Base-by-base conservation (phyloP, 2,329 filamentous ascomycete species). In the Curvularia eragrostidis region DNA sequence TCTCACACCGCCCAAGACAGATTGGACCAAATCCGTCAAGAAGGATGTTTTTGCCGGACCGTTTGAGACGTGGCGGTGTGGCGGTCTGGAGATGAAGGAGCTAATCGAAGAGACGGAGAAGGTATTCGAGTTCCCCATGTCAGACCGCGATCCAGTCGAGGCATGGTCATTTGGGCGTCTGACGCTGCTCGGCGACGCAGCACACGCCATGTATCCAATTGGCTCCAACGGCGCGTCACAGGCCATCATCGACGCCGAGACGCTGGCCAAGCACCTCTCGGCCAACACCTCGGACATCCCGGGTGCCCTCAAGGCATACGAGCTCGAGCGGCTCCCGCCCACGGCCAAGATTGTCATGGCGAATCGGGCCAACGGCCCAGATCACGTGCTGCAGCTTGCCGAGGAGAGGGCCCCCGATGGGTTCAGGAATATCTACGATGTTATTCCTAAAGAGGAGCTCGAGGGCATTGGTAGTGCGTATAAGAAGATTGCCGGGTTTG, bases 51-150 rank as follows among this genome's bases (percentile, higher is more conserved):
- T 82, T 58, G 74, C 71, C 3, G 72, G 70, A 0, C 74, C 75
- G 1, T 81, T 82, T 53, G 70, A 73, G 42, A 69, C 65, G 1
- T 81, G 79, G 79, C 74, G 68, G 12, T 80, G 78, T 54, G 79
- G 79, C 3, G 79, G 78, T 10, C 62, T 81, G 42, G 71, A 73
- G 36, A 79, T 81, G 65, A 73, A 74, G 9, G 76, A 80, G 13
- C 56, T 81, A 56, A 80, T 82, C 51, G 71, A 75, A 26, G 70
- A 67, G 39, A 81, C 79, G 3, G 75, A 78, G 5, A 78, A 74
- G 41, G 77, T 81, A 0, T 80, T 75, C 48, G 80, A 81, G 61
- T 81, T 80, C 52, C 79, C 80, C 24, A 81, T 81, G 79, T 79
- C 78, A 53, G 79, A 81, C 57, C 73, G 79, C n/a, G 72, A 76